These are phyloP conservation scores for Pseudotsuga menziesii DNA, from an alignment of 75 land plant genomes.

Conservation along the genomic window DNA sequence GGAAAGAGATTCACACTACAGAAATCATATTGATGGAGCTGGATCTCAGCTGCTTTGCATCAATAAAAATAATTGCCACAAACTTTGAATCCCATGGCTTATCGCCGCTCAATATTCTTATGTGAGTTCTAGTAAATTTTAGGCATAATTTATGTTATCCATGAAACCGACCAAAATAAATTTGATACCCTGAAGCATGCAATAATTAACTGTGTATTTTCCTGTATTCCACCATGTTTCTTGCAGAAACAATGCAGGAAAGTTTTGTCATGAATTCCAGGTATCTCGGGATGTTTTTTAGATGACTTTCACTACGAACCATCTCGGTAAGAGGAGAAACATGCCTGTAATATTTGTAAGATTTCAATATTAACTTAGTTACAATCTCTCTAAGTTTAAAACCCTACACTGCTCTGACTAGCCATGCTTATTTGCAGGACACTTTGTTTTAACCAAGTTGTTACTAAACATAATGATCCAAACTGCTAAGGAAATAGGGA, in stretches of 20 bases:
- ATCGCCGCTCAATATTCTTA: constrained; percentile 77
- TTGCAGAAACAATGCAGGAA: constrained; percentile 79
- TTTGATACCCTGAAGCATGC: too few relatives aligned
- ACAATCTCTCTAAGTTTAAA: too few relatives aligned
- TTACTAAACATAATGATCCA: constrained; percentile 60
- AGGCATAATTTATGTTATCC: too few relatives aligned
- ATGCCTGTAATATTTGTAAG: too few relatives aligned
- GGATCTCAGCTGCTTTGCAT: constrained; percentile 67
- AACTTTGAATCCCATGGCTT: constrained; percentile 46
- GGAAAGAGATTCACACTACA: constrained; percentile 35
- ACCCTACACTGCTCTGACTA: too few relatives aligned
- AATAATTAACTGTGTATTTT: too few relatives aligned
- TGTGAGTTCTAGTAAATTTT: constrained; percentile 21
- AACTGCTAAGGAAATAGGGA: constrained; percentile 45
- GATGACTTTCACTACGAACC: constrained; percentile 80
- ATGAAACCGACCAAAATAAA: too few relatives aligned
- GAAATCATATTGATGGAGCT: constrained; percentile 51
- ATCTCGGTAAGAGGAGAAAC: constrained; percentile 39
- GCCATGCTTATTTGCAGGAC: constrained; percentile 36
- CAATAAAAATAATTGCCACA: constrained; percentile 52
- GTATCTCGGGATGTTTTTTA: constrained; percentile 66
- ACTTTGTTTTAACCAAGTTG: constrained; percentile 62
- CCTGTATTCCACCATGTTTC: too few relatives aligned
- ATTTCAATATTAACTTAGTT: too few relatives aligned
- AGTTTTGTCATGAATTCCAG: constrained; percentile 36